Evolutionary conservation across 305 asterid genomes (phyloP), one percentile per base, ranked within the genome.

Genomic region (Ilex paraguariensis): DNA sequence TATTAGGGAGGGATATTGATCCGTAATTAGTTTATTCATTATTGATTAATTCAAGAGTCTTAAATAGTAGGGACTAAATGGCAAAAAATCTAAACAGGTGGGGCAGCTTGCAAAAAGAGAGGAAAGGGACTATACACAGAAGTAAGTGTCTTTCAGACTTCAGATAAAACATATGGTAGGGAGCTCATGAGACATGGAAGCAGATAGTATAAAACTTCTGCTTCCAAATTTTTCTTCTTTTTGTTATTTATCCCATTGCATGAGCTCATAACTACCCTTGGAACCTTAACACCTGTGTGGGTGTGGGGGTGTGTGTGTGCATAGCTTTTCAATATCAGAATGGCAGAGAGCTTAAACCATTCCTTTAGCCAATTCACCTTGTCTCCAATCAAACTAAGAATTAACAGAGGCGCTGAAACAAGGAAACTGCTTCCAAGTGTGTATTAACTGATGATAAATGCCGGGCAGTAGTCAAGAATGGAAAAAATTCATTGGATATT

Each of bases 401-500:
- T 40, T 70, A 49, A 70, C 63, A 62, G 81, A 60, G 72, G 64
- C 49, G 33, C 40, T 66, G 72, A 56, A 48, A 63, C 64, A 39
- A 73, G 77, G 49, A 78, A 62, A 62, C 64, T 62, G 66, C 59
- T 66, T 51, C 53, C 74, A 11, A 71, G 32, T 82, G 90, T 71
- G 71, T 76, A 77, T 66, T 85, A 72, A 77, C 75, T 59, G 90
- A 76, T 57, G 73, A 86, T 65, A 80, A 74, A 76, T 66, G 66
- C 70, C 73, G 85, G 65, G 70, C 71, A 55, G 78, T 77, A 45
- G 83, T 88, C 61, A 77, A 78, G 82, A 84, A 81, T 74, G 93
- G 95, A 42, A 87, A 87, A 48, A 88, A 91, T 71, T 81, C 88
- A 56, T 54, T 87, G 68, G 85, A 81, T 50, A 91, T 88, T 58